Base-by-base conservation (phyloP, 108 stramenopile genomes). In the Schizochytrium sp. region DNA sequence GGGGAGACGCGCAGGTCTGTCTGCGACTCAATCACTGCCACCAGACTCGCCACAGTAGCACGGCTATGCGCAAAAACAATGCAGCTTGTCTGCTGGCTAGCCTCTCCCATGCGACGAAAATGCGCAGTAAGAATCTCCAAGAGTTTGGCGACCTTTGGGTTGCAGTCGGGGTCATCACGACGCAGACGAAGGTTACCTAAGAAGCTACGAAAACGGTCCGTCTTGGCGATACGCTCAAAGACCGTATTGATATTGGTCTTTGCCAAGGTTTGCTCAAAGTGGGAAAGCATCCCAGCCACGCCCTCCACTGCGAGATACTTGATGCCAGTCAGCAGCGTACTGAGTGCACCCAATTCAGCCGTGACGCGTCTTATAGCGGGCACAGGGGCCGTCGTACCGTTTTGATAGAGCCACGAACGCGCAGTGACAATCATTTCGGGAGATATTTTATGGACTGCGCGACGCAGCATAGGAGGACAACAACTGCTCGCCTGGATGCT, bases 61-160 rank as follows among this genome's bases (percentile, higher is more conserved):
- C 97, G 92, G 90, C 93, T 95, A 45, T 96, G 94, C 4, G 95
- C 92, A 92, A 98, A 98, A 5, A 98, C 96, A 87, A 98, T 98
- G 5, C 92, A 96, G 16, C 96, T 92, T 5, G 96, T 94, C 5
- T 93, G 92, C 87, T 58, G 58, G 58, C 14, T 72, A 29, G 60
- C 83, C 8, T 95, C 93, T 51, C 89, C 41, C 29, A 92, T 91
- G 45, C 95, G 91, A 44, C 89, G 89, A 92, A 97, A 97, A 71
- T 97, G 97, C 51, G 95, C 95, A 18, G 88, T 63, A 60, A 97
- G 92, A 21, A 97, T 87, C 69, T 96, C 95, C 14, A 89, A 87
- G 5, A 98, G 91, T 72, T 96, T 96, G 60, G 72, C 34, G 28
- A 96, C 89, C 87, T 98, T 98, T 5, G 97, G 97, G 63, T 96